Evolutionary conservation across 2,329 filamentous ascomycete genomes (phyloP).

Genomic region (Apiospora rasikravindrae): DNA sequence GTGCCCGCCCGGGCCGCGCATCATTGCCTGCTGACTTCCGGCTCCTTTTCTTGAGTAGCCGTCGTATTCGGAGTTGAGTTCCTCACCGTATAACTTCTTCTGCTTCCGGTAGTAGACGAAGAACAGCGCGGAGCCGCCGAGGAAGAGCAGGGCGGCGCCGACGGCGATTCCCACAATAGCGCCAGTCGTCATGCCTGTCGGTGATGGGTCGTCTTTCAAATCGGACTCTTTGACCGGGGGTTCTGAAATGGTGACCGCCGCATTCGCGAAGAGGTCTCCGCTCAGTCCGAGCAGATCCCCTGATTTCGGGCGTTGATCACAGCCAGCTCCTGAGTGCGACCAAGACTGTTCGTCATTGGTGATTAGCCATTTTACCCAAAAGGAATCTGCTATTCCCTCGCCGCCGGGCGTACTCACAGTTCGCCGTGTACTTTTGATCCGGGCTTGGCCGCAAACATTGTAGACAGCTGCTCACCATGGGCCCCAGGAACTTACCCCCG

Average conservation of each 20-base stretch:
- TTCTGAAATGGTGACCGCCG: constrained; percentile 46
- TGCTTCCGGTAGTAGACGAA: constrained; percentile 54
- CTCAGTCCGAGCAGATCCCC: constrained; percentile 48
- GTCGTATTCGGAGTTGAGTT: constrained; percentile 23
- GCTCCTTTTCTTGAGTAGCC: constrained; percentile 27
- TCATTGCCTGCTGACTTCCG: constrained; percentile 26
- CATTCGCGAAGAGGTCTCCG: constrained; percentile 47
- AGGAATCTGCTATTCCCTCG: no score
- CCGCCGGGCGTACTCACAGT: constrained; percentile 47
- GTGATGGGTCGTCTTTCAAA: constrained; percentile 24
- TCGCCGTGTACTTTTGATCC: constrained; percentile 50
- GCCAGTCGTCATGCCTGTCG: constrained; percentile 47
- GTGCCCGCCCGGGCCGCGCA: constrained; percentile 22
- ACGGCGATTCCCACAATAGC: constrained; percentile 61
- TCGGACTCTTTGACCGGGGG: constrained; percentile 32
- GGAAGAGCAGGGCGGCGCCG: constrained; percentile 49
- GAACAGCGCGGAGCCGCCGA: constrained; percentile 51
- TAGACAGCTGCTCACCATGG: constrained; percentile 42
- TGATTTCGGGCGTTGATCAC: constrained; percentile 47
- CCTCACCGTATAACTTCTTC: constrained; percentile 26
- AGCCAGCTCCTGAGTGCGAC: constrained; percentile 54
- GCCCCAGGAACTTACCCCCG: constrained; percentile 39
- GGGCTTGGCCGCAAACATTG: constrained; percentile 49
- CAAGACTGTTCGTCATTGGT: constrained; percentile 45
- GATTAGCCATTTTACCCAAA: no score